Evolutionary conservation across 768 basidiomycete species (phyloP).

Genomic region (Leccinum uliginosum): DNA sequence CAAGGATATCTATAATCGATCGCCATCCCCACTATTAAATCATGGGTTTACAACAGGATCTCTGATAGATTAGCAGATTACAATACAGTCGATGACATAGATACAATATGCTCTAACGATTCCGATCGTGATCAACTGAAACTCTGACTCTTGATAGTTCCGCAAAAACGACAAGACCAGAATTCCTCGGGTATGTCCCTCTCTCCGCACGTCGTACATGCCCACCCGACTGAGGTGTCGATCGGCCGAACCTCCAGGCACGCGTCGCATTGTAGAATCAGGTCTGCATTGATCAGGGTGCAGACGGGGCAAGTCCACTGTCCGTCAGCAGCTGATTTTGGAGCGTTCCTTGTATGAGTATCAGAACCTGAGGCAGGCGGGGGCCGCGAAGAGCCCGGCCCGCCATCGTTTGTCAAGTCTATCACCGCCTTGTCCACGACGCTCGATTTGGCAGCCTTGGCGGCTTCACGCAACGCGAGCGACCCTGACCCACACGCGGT

Average conservation of each 20-base stretch:
- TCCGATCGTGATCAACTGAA: conserved; percentile 12
- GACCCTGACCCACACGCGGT: conserved; percentile 67
- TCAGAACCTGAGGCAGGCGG: background rate
- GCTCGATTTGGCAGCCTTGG: conserved; percentile 67
- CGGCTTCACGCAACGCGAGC: conserved; percentile 54
- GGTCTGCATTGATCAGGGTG: conserved; percentile 58
- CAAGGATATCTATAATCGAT: no score
- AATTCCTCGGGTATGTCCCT: conserved; percentile 55
- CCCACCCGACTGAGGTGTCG: conserved; percentile 48
- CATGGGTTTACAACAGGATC: no score
- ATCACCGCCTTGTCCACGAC: conserved; percentile 50
- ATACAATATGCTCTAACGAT: background rate
- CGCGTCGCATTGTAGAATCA: conserved; percentile 54
- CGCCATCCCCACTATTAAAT: no score
- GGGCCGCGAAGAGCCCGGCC: conserved; percentile 13
- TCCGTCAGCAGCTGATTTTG: background rate
- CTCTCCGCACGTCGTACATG: conserved; percentile 62
- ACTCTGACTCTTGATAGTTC: conserved; percentile 49
- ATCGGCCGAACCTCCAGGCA: conserved; percentile 44
- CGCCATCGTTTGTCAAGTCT: conserved; percentile 47
- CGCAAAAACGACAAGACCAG: conserved; percentile 77
- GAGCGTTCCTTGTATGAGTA: background rate
- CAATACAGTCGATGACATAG: background rate
- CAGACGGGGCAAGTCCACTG: conserved; percentile 58
- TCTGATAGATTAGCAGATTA: background rate